Conservation (phyloP, 306 rosid genomes). For the Elaeagnus macrophylla region DNA sequence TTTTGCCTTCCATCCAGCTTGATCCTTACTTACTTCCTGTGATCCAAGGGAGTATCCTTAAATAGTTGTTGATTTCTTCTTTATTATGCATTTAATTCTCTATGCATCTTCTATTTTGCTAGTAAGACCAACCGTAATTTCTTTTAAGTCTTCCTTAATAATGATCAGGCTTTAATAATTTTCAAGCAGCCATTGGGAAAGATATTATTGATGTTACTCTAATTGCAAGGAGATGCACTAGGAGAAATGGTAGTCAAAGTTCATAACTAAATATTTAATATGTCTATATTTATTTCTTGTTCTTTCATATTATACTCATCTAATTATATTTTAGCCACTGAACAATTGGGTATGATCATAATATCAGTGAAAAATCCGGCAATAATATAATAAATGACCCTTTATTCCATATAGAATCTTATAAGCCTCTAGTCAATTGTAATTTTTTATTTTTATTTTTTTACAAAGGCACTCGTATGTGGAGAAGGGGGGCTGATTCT, state of each 20-base stretch:
- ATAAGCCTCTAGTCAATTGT: background rate
- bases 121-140: background rate
- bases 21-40: conserved; percentile 84
- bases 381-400: too few species aligned
- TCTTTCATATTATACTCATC: too few species aligned
- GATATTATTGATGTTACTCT: conserved; percentile 76
- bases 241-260: conserved; percentile 69
- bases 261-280: conserved; percentile 11
- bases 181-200: conserved; percentile 84
- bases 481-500: conserved; percentile 98
- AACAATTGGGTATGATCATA: too few species aligned
- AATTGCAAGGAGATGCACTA: conserved; percentile 88
- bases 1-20: conserved; percentile 50
- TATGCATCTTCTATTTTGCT: conserved; percentile 4
- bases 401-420: too few species aligned
- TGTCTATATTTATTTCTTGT: conserved; percentile 9
- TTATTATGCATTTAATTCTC: conserved; percentile 13
- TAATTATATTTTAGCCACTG: too few species aligned
- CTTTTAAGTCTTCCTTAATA: conserved; percentile 46
- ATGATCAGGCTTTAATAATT: conserved; percentile 67
- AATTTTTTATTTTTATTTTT: conserved; percentile 23
- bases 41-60: conserved; percentile 95
- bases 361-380: too few species aligned
- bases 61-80: conserved; percentile 18
- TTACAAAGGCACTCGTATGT: conserved; percentile 82